phyloP scores from a whole-genome alignment of 306 rosid species.

The Gleditsia sinensis region DNA sequence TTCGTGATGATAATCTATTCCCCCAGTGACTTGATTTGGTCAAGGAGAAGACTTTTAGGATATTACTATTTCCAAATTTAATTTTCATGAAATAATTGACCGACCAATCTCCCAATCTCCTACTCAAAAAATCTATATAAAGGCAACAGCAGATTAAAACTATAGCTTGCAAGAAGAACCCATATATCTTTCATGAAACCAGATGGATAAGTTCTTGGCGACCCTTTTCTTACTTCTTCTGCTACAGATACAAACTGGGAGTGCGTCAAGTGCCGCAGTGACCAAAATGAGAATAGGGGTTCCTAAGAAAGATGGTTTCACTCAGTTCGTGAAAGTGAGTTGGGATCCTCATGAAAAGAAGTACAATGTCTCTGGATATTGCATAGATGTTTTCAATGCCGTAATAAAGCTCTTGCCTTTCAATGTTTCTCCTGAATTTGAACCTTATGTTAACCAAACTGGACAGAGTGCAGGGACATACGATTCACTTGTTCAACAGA shows the following conservation, averaged over 20 bases:
- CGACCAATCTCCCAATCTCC: neutral
- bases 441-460: conserved; percentile 23
- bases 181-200: neutral
- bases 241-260: neutral
- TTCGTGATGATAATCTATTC: neutral
- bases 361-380: conserved; percentile 32
- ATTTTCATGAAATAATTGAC: neutral
- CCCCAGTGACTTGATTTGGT: neutral
- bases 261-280: neutral
- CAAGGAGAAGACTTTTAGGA: neutral
- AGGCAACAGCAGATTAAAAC: neutral
- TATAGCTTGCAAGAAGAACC: neutral
- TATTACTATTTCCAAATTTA: too few relatives aligned
- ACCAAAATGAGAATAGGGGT: conserved; percentile 36
- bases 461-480: conserved; percentile 28
- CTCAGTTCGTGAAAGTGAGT: conserved; percentile 24
- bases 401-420: conserved; percentile 15
- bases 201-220: neutral
- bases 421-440: conserved; percentile 16
- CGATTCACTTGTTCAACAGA: conserved; percentile 28
- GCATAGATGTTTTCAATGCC: conserved; percentile 44
- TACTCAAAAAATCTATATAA: neutral
- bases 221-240: conserved; percentile 8
- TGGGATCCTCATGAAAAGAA: neutral
- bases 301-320: conserved; percentile 39